Evolutionary conservation across 2,329 filamentous ascomycete species (phyloP).

Genomic region (Ascochyta clinopodiicola): DNA sequence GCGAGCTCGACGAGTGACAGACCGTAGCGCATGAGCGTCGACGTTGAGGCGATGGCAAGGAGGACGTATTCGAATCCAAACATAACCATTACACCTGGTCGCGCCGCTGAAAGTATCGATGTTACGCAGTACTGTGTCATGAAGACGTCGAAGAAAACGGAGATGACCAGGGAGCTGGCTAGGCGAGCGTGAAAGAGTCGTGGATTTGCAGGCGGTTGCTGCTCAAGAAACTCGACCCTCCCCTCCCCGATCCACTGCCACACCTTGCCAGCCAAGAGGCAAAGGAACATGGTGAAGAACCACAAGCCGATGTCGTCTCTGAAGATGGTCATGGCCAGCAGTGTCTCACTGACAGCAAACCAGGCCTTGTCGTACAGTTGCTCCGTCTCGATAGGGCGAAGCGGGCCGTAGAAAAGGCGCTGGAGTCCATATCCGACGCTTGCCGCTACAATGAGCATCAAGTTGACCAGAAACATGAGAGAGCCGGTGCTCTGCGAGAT

Average conservation of each 20-base stretch:
- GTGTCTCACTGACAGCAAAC: constrained; percentile 97
- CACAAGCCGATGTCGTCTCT: constrained; percentile 91
- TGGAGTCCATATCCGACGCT: constrained; percentile 86
- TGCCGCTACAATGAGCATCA: constrained; percentile 81
- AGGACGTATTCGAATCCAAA: constrained; percentile 98
- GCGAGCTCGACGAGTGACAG: constrained; percentile 79
- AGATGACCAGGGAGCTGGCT: constrained; percentile 77
- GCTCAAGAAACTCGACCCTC: constrained; percentile 90
- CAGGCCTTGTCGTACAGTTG: constrained; percentile 97
- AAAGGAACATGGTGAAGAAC: constrained; percentile 96
- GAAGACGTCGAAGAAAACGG: constrained; percentile 78
- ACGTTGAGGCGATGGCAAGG: constrained; percentile 77
- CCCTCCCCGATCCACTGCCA: constrained; percentile 99
- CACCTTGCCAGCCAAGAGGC: constrained; percentile 89
- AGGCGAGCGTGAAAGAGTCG: constrained; percentile 85
- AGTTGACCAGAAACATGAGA: constrained; percentile 90
- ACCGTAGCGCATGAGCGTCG: constrained; percentile 78
- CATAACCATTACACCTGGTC: constrained; percentile 99
- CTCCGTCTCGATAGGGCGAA: constrained; percentile 93
- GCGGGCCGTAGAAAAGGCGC: constrained; percentile 84
- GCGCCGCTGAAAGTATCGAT: constrained; percentile 82
- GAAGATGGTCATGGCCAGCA: constrained; percentile 97
- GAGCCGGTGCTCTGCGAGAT: constrained; percentile 96
- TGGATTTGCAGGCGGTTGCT: constrained; percentile 90
- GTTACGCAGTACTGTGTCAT: constrained; percentile 83